These are phyloP conservation scores for Neonectria sp. DNA, from an alignment of 2,329 filamentous ascomycete species.

Conservation along the genomic window DNA sequence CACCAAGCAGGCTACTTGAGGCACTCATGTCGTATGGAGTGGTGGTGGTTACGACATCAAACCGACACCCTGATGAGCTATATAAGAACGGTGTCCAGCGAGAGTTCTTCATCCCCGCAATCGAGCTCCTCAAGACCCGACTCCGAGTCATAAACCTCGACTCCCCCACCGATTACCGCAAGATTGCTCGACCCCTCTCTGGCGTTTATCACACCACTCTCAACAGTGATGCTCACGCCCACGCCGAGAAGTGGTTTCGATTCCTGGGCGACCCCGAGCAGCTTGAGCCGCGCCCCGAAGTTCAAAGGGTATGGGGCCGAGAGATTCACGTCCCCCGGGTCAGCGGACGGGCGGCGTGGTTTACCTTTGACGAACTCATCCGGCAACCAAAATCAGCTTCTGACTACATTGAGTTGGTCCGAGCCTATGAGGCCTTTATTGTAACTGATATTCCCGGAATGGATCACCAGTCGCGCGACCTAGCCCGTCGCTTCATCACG, in stretches of 20 bases:
- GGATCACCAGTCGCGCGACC: constrained; percentile 87
- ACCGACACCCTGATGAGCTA: constrained; percentile 94
- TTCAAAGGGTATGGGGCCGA: constrained; percentile 92
- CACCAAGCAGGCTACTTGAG: constrained; percentile 77
- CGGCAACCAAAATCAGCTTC: constrained; percentile 90
- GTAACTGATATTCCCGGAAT: constrained; percentile 93
- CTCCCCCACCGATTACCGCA: constrained; percentile 96
- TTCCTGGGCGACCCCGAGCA: constrained; percentile 90
- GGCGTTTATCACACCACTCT: constrained; percentile 95
- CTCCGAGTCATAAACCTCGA: constrained; percentile 95
- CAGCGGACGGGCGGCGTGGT: constrained; percentile 89
- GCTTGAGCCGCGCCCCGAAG: constrained; percentile 81
- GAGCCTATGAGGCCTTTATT: constrained; percentile 92
- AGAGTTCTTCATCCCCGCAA: constrained; percentile 95
- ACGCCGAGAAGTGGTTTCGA: constrained; percentile 95
- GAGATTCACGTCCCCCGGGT: constrained; percentile 90
- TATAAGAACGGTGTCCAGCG: constrained; percentile 99
- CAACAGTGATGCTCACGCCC: constrained; percentile 80
- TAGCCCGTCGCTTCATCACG: constrained; percentile 94
- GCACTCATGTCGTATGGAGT: constrained; percentile 96
- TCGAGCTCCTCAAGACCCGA: constrained; percentile 87
- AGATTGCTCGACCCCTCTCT: constrained; percentile 92
- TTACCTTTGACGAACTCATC: constrained; percentile 94
- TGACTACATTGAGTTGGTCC: constrained; percentile 93
- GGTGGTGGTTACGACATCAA: constrained; percentile 95